phyloP scores from a whole-genome alignment of 2,329 filamentous ascomycete species.

The Aspergillus oerlinghausenensis region DNA sequence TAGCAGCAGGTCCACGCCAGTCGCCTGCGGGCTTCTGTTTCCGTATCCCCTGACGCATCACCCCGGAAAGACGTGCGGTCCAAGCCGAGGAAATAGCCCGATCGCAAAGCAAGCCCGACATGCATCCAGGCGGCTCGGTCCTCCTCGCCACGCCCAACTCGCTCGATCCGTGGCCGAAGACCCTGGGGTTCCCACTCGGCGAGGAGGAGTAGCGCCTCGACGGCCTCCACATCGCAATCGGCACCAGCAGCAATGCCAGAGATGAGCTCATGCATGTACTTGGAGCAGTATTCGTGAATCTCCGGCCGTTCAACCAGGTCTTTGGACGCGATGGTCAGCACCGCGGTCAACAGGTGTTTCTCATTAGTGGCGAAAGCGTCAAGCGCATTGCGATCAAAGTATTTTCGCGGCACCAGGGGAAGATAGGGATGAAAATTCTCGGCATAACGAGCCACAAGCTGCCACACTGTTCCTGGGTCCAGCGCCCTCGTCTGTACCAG shows the following conservation, averaged over 20 bases:
- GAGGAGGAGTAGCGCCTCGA: slow-evolving; percentile 64
- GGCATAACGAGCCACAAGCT: slow-evolving; percentile 56
- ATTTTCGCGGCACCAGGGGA: slow-evolving; percentile 59
- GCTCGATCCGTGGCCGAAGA: slow-evolving; percentile 54
- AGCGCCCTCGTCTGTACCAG: slow-evolving; percentile 42
- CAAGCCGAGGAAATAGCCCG: slow-evolving; percentile 66
- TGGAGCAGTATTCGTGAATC: slow-evolving; percentile 62
- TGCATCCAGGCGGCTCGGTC: slow-evolving; percentile 75
- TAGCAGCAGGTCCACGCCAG: slow-evolving; percentile 68
- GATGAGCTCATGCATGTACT: slow-evolving; percentile 66
- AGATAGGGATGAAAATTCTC: slow-evolving; percentile 67
- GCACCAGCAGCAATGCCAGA: slow-evolving; percentile 63
- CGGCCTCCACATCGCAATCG: slow-evolving; percentile 64
- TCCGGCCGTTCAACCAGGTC: slow-evolving; percentile 61
- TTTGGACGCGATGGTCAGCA: slow-evolving; percentile 67
- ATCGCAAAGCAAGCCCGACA: slow-evolving; percentile 63
- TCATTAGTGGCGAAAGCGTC: slow-evolving; percentile 56
- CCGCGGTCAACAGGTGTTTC: slow-evolving; percentile 64
- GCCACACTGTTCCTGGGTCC: slow-evolving; percentile 48
- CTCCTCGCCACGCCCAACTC: slow-evolving; percentile 67
- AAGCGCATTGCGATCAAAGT: slow-evolving; percentile 53
- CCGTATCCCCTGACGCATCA: slow-evolving; percentile 55
- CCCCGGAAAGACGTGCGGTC: slow-evolving; percentile 64
- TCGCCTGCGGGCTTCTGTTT: slow-evolving; percentile 58
- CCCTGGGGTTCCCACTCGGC: slow-evolving; percentile 71